Conservation (phyloP, 345 rosid genomes). For the Sapria himalayana region DNA sequence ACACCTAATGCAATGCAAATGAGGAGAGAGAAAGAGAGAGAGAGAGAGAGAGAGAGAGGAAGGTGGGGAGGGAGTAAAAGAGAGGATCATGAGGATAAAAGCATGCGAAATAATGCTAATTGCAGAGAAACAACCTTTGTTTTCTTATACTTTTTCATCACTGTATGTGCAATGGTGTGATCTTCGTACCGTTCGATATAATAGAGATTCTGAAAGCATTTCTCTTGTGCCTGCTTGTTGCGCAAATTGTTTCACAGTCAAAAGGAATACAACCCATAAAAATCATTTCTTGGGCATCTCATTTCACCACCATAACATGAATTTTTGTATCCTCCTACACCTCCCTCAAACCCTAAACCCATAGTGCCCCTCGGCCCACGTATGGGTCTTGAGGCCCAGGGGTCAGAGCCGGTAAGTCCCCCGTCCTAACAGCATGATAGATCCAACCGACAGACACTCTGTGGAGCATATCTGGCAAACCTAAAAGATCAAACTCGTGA, state of each 20-base stretch:
- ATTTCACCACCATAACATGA: no score
- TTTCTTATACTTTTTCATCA: slow-evolving; percentile 66
- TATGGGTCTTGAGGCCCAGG: no score
- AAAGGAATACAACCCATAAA: no score
- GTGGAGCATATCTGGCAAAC: no score
- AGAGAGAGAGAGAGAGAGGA: background rate
- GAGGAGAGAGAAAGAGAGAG: background rate
- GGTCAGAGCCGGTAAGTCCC: no score
- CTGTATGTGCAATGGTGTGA: slow-evolving; percentile 89
- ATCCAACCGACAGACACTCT: no score
- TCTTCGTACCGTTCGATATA: slow-evolving; percentile 74
- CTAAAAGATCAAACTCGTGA: no score
- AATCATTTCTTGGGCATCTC: no score
- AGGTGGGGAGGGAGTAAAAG: background rate
- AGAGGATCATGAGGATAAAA: background rate
- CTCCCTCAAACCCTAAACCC: no score
- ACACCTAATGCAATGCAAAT: slow-evolving; percentile 23
- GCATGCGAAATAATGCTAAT: background rate
- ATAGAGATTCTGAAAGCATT: slow-evolving; percentile 92
- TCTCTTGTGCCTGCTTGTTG: slow-evolving; percentile 57
- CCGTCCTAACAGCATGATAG: no score
- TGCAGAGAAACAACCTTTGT: slow-evolving; percentile 43
- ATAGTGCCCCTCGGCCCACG: no score
- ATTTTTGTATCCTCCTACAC: no score
- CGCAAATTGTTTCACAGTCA: background rate